Base-by-base conservation (phyloP, 306 rosid genomes). In the Erythrophleum fordii region DNA sequence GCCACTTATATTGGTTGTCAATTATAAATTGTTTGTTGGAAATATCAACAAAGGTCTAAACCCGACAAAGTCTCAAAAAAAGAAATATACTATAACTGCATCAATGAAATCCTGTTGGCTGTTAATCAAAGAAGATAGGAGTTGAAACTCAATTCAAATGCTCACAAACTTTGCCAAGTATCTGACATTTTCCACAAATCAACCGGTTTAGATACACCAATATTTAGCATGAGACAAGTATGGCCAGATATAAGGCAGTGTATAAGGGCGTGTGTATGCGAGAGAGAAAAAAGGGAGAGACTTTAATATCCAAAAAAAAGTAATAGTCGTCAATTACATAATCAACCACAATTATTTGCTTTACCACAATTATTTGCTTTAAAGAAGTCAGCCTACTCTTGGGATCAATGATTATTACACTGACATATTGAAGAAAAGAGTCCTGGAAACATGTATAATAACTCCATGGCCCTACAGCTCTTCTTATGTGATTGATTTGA, bases 101-200 rank as follows among this genome's bases (percentile, higher is more conserved):
- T 72, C 65, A 59, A 25, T 68, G 58, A 8, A 61, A 56, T 42
- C 2, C 65, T 42, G n/a, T 17, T 81, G 77, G 68, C 70, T 26
- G 72, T 46, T 34, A 42, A 60, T 51, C 13, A 70, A 51, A 61
- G 69, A 26, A 68, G 69, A n/a, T 34, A 23, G 74, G 78, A 69
- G 51, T 25, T 77, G 12, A 65, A 77, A 61, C 49, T 49, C 59
- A 45, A 82, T 41, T 4, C 37, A 4, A 66, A 69, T 45, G 16
- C n/a, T 56, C 65, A 35, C 16, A 48, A 52, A 51, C 39, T 60
- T 76, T 59, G 48, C 41, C 17, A 34, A 55, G 78, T 56, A 70
- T 45, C 59, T 48, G 39, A 61, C 18, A 49, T 28, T 66, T 31
- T 62, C 29, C 62, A 82, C 29, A 77, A 77, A 77, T 46, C 55